Evolutionary conservation across 257 asterid species (phyloP).

Genomic region (Thymus mandschuricus): DNA sequence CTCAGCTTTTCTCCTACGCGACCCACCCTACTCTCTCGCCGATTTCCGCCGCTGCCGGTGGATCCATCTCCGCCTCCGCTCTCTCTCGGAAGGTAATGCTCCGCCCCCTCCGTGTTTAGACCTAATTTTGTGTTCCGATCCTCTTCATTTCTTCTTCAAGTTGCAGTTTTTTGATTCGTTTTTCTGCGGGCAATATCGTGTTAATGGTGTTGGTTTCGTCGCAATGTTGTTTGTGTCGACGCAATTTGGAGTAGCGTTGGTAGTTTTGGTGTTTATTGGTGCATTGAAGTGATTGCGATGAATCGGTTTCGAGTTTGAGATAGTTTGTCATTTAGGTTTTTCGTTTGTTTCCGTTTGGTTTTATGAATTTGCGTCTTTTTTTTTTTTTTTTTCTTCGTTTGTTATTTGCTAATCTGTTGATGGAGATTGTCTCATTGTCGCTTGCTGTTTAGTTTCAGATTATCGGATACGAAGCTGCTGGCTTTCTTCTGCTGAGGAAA

Average conservation of each 20-base stretch:
- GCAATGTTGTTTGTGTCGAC: slow-evolving; percentile 3
- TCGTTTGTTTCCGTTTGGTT: background rate
- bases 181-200: slow-evolving; percentile 12
- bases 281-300: background rate
- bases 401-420: background rate
- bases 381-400: background rate
- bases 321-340: background rate
- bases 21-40: slow-evolving; percentile 26
- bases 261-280: background rate
- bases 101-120: slow-evolving; percentile 7
- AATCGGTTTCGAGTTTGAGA: slow-evolving; percentile 7
- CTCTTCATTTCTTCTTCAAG: background rate
- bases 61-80: slow-evolving; percentile 30
- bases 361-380: slow-evolving; percentile 6
- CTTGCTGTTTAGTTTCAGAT: slow-evolving; percentile 41
- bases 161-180: slow-evolving; percentile 5
- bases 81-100: slow-evolving; percentile 28
- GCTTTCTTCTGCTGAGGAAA: slow-evolving; percentile 30
- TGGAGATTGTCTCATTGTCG: background rate
- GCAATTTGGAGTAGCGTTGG: slow-evolving; percentile 13
- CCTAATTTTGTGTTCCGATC: slow-evolving; percentile 26
- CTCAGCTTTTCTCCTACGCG: slow-evolving; percentile 42
- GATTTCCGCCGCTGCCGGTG: slow-evolving; percentile 32
- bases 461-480: slow-evolving; percentile 26
- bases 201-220: background rate